phyloP scores from a whole-genome alignment of 768 basidiomycete genomes.

The Agrocybe chaxingu region DNA sequence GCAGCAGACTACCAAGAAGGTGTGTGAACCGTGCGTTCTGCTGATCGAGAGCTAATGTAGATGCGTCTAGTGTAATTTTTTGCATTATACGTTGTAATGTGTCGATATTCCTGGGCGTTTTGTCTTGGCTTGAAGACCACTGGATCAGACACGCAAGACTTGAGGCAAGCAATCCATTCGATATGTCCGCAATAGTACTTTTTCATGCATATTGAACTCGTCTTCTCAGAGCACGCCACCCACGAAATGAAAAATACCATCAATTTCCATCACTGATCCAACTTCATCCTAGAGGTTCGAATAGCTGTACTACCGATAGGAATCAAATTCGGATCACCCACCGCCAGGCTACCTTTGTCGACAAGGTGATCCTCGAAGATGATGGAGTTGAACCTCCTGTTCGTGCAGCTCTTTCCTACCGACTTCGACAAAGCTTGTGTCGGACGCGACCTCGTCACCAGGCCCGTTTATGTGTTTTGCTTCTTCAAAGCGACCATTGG shows the following conservation, averaged over 20 bases:
- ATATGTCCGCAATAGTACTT: no score
- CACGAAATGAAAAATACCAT: no score
- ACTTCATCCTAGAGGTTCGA: conserved; percentile 26
- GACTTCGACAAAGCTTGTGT: conserved; percentile 23
- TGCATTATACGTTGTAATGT: no score
- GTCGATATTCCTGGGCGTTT: no score
- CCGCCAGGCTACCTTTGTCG: conserved; percentile 29
- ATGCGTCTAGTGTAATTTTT: no score
- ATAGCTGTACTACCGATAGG: conserved; percentile 32
- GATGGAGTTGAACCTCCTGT: conserved; percentile 35
- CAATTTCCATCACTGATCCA: background rate
- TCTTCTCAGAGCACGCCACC: no score
- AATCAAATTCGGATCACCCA: conserved; percentile 31
- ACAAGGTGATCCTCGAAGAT: conserved; percentile 36
- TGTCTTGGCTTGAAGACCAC: no score
- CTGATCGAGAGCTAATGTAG: no score
- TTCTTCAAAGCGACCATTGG: conserved; percentile 1
- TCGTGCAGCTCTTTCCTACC: conserved; percentile 41
- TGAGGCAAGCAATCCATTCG: no score
- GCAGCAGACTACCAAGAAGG: conserved; percentile 70
- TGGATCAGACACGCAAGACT: no score
- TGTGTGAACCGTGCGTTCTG: conserved; percentile 18
- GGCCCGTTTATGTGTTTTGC: background rate
- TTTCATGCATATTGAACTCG: no score
- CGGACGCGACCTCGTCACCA: conserved; percentile 3